phyloP scores from a whole-genome alignment of 345 rosid species.

The Eucalyptus curtisii region DNA sequence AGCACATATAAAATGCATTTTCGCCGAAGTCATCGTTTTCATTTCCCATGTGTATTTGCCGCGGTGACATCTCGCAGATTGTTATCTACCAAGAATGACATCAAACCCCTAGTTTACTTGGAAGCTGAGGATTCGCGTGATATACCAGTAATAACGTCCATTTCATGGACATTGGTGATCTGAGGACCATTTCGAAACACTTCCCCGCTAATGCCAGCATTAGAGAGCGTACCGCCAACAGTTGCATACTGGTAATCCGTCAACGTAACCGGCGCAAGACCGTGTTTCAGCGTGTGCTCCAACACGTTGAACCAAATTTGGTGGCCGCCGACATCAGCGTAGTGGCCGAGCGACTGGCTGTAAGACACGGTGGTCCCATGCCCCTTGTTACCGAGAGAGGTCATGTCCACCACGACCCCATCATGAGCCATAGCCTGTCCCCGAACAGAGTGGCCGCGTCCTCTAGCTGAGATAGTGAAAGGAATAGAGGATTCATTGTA shows the following conservation, averaged over 20 bases:
- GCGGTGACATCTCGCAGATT: neutral
- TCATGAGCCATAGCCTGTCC: constrained; percentile 32
- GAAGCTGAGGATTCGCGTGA: neutral
- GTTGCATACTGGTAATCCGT: constrained; percentile 30
- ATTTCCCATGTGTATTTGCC: neutral
- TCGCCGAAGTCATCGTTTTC: neutral
- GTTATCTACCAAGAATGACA: neutral
- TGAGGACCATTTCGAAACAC: constrained; percentile 30
- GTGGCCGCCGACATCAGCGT: constrained; percentile 32
- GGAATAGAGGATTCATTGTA: neutral
- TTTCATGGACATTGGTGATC: constrained; percentile 25
- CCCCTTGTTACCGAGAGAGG: neutral
- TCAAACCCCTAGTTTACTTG: neutral
- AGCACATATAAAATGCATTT: neutral
- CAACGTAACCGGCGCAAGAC: constrained; percentile 28
- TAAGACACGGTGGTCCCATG: neutral
- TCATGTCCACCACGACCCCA: constrained; percentile 40
- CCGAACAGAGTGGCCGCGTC: constrained; percentile 21
- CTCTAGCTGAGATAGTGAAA: constrained; percentile 22
- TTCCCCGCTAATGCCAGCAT: constrained; percentile 41
- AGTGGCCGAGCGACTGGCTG: neutral
- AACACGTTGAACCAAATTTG: constrained; percentile 31
- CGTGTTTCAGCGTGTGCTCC: constrained; percentile 5
- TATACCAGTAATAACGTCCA: constrained; percentile 42
- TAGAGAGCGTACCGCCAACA: constrained; percentile 41